Evolutionary conservation across 1,284 basidiomycete genomes (phyloP), one percentile per base, ranked within the genome.

Genomic region (Cutaneotrichosporon sp.): DNA sequence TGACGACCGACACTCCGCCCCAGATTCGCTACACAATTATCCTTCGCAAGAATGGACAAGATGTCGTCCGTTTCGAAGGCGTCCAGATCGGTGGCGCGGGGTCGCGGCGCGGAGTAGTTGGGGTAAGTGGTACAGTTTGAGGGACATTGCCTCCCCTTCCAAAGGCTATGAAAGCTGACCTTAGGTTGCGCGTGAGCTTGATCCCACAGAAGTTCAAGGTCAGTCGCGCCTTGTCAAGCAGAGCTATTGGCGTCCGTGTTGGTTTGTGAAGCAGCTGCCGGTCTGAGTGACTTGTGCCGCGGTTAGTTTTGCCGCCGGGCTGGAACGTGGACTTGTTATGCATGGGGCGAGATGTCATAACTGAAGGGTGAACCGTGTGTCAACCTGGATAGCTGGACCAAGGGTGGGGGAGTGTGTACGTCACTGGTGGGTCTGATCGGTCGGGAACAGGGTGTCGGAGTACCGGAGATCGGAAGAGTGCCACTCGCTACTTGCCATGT

Each of bases 11-110:
- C 58, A 29, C 70, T 42, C 75, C 74, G 14, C 75, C 76, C 4
- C 69, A 78, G 59, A 66, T 77, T 14, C 70, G 76, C 27, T 75
- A 72, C 73, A 76, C 73, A 9, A 52, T 78, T 53, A 63, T 79
- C 8, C 72, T 79, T 27, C 59, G 73, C 31, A 74, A 75, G 60
- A 65, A 66, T 1, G 71, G 70, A 1, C 67, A 71, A 31, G 76
- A 78, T 63, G 71, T 73, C 31, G 31, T 50, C 45, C 49, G 50
- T 49, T 55, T 64, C 27, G 63, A 65, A 13, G 70, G 72, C 22
- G 73, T 76, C 1, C 75, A 78, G 36, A 60, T 74, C 10, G 75
- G 76, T 9, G 75, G 76, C 2, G 56, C 69, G 7, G 71, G 73
- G 0, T 67, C 66, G 1, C 68, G 62, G 59, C 68, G 73, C n/a